Base-by-base conservation (phyloP, 495 filamentous ascomycete species). In the Penicillium maclennaniae region DNA sequence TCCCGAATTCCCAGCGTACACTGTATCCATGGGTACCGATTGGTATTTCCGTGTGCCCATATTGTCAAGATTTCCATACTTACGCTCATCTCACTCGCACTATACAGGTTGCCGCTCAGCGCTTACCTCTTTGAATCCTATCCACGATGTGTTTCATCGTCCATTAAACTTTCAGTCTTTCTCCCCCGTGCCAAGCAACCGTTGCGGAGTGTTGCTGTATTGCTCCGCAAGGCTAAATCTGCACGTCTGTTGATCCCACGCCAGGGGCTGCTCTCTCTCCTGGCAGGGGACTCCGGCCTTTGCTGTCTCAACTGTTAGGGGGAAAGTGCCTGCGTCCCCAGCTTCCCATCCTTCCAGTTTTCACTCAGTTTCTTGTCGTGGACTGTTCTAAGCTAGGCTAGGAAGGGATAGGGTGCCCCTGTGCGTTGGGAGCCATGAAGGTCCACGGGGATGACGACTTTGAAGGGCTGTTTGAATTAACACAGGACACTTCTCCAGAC, bases 1-100 rank as follows among this genome's bases (percentile, higher is more conserved):
- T 51, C 43, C 51, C 51, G 28, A 60, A 60, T 58, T 38, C 57
- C 54, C 46, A 20, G 42, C 44, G 60, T 63, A 61, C 46, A 20
- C 38, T 41, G 60, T 63, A 61, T 63, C 60, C 62, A 62, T 60
- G 62, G 62, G 51, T 58, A 58, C 52, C 34, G n/a, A 19, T 3
- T 42, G 31, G 31, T 34, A 34, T 34, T 34, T 14, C 10, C 31
- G 2, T 23, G 5, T 5, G 2, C 5, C 10, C 31, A 34, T 34
- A 4, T 34, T 12, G 1, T 31, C 7, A 3, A 12, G 1, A 31
- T 8, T 7, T 12, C 27, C 27, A 31, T 31, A 31, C 7, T 31
- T 12, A 1, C 10, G 27, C 27, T 7, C 7, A 7, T 31, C 10
- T 12, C 9, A 31, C 27, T 31, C 27, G 4, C 1, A 31, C 10